These are phyloP conservation scores for Acanthamoeba castellanii DNA, from an alignment of 208 protist genomes.

Conservation along the genomic window DNA sequence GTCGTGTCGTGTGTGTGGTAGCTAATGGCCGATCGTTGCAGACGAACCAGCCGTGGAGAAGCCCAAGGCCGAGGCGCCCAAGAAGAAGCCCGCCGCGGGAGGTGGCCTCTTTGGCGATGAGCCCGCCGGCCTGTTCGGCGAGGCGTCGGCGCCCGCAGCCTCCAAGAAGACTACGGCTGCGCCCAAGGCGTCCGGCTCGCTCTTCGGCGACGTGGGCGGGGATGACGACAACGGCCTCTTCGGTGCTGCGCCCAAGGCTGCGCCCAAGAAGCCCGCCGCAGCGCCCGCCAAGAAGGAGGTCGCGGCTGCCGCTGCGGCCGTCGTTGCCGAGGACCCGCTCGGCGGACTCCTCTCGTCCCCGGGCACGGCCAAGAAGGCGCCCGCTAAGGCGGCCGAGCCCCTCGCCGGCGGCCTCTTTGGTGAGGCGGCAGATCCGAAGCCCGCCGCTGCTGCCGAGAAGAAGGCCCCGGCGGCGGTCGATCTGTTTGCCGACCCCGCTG, in stretches of 20 bases:
- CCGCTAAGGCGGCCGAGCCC: too few species aligned
- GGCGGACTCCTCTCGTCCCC: too few species aligned
- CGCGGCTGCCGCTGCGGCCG: background rate
- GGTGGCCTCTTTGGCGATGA: slow-evolving; percentile 17
- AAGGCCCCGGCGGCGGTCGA: background rate
- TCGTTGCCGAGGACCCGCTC: background rate
- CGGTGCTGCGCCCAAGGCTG: background rate
- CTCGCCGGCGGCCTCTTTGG: background rate
- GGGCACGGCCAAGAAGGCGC: background rate
- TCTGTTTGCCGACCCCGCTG: background rate
- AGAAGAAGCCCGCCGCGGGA: background rate
- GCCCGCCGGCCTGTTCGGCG: background rate
- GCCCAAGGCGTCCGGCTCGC: background rate
- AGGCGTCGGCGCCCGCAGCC: background rate
- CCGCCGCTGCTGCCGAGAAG: background rate
- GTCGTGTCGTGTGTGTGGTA: too few species aligned
- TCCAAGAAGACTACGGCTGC: background rate
- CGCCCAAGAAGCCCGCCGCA: background rate
- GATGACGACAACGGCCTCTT: background rate
- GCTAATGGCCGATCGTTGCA: too few species aligned
- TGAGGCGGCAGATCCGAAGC: background rate
- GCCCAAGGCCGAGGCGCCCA: background rate
- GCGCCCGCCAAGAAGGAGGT: background rate
- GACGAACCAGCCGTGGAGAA: background rate
- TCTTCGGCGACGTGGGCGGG: background rate